These are phyloP conservation scores for Saccharomyces hybrid DNA, from an alignment of 1,139 yeast genomes.

Conservation along the genomic window DNA sequence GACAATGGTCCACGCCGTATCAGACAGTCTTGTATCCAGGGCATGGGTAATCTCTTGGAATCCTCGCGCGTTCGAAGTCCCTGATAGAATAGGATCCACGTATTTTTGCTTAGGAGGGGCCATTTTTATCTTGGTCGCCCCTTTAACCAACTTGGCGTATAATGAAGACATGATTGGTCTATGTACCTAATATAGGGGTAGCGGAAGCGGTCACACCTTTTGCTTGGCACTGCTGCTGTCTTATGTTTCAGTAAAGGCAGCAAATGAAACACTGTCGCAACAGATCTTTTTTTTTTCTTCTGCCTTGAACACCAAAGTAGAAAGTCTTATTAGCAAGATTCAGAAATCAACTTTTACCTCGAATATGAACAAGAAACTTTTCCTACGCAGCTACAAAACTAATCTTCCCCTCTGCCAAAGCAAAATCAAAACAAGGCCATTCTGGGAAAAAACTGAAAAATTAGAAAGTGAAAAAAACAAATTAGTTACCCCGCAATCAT, in stretches of 20 bases:
- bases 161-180: slow-evolving; percentile 7
- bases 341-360: neutral
- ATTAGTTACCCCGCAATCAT: neutral
- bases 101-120: slow-evolving; percentile 99
- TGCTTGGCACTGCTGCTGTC: neutral
- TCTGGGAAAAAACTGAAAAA: neutral
- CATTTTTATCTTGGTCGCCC: slow-evolving; percentile 65
- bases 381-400: neutral
- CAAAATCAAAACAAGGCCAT: neutral
- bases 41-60: slow-evolving; percentile 63
- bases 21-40: slow-evolving; percentile 55
- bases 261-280: neutral
- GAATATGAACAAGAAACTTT: neutral
- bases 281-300: neutral
- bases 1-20: slow-evolving; percentile 83
- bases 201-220: neutral
- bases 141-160: slow-evolving; percentile 46
- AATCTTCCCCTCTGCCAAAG: neutral
- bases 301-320: neutral
- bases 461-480: neutral
- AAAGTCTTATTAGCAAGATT: neutral
- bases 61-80: slow-evolving; percentile 56
- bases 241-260: neutral
- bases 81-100: slow-evolving; percentile 82
- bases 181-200: neutral